Evolutionary conservation across 2,329 filamentous ascomycete species (phyloP), one percentile per base, ranked within the genome.

Genomic region (Aspergillus sp.): DNA sequence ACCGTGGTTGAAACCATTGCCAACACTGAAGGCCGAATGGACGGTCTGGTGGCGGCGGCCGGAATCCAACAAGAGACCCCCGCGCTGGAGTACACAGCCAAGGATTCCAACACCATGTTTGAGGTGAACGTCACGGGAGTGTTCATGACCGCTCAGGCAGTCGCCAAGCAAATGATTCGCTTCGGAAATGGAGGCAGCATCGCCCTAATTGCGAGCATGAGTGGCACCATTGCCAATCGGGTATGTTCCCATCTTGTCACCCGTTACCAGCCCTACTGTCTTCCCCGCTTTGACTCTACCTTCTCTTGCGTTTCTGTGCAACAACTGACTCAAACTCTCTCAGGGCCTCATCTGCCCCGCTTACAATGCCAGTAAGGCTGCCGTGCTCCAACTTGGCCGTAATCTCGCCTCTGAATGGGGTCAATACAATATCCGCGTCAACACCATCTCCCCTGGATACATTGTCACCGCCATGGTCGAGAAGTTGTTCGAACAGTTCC

Each of bases 51-150:
- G 51, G 88, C 88, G 0, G 88, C 88, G 0, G 89, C 88, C 0
- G 88, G 87, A 1, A 80, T 86, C 42, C 91, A 96, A 77, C 90
- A 96, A 76, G 91, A 96, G 78, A 92, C 87, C 0, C 78, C 90
- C 0, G 92, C 93, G 1, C 81, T 96, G 57, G 91, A 96, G 52
- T 96, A 96, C 73, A 81, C 81, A 1, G 79, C 82, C 55, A 82
- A 86, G 70, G 85, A 88, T 66, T 81, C 83, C 57, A 86, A 87
- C 66, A 81, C 78, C 59, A 88, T 88, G 84, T 83, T 88, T 62
- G 83, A 85, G 66, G 77, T 86, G 64, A 86, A 86, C 66, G 79
- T 87, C 53, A 87, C 84, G 0, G 85, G 85, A 8, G 83, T 84
- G 5, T 84, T 88, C 71, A 87, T 88, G 84, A 86, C 85, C 7